phyloP scores from a whole-genome alignment of 805 yeast genomes.

The Myxozyma vanderwaltii region DNA sequence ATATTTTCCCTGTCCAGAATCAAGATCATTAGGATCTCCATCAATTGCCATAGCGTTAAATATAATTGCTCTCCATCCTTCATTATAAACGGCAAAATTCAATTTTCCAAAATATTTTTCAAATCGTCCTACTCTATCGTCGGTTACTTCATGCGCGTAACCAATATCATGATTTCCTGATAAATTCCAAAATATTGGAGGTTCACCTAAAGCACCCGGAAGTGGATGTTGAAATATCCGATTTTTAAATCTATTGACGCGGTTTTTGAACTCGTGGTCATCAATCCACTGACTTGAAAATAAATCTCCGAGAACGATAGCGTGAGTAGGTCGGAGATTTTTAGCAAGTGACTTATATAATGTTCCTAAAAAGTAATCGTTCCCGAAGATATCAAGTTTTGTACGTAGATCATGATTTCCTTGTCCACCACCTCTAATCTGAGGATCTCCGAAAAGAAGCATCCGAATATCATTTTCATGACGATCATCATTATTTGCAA shows the following conservation, averaged over 20 bases:
- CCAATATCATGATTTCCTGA: conserved; percentile 98
- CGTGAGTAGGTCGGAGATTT: conserved; percentile 72
- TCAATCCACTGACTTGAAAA: conserved; percentile 94
- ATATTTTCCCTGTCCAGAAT: conserved; percentile 49
- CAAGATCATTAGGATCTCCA: conserved; percentile 80
- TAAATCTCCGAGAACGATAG: conserved; percentile 89
- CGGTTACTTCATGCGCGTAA: conserved; percentile 90
- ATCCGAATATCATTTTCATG: conserved; percentile 39
- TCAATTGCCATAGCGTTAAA: conserved; percentile 81
- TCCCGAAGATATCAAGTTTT: conserved; percentile 81
- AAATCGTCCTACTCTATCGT: conserved; percentile 85
- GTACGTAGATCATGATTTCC: conserved; percentile 64
- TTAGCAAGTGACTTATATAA: conserved; percentile 66
- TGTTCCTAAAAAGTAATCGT: conserved; percentile 87
- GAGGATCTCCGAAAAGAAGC: conserved; percentile 94
- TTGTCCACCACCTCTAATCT: conserved; percentile 75
- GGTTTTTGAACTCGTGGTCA: conserved; percentile 78
- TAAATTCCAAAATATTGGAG: conserved; percentile 61
- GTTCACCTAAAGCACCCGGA: not conserved
- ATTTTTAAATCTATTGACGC: conserved; percentile 62
- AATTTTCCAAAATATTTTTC: conserved; percentile 75
- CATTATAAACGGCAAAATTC: conserved; percentile 75
- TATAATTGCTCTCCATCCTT: conserved; percentile 85
- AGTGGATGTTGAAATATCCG: conserved; percentile 39
- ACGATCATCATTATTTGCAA: not conserved